Evolutionary conservation across 371 early-diverging fungal genomes (phyloP), one percentile per base, ranked within the genome.

Genomic region (Haplosporangium sp.): DNA sequence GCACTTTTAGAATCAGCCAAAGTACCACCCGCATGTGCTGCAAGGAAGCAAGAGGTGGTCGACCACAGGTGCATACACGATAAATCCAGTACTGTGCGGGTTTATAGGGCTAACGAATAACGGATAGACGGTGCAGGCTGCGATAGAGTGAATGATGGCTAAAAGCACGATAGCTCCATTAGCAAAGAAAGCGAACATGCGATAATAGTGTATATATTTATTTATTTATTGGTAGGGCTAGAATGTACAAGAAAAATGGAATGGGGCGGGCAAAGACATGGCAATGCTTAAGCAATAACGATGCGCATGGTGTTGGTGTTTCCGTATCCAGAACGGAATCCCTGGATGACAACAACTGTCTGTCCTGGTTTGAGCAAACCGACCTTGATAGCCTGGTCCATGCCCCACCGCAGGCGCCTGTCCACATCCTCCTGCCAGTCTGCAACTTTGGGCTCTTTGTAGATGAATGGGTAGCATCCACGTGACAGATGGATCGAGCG

Each of bases 401-500:
- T 91, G 71, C 90, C 93, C 88, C 90, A 91, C 64, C 84, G 83
- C 73, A 94, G 86, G 68, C 94, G 87, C 54, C 80, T 75, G 56
- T 95, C 95, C 29, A 95, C 95, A 74, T 94, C 93, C 64, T 89
- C 89, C 83, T 95, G 95, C 95, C 94, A 94, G 57, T 86, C 85
- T 38, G 64, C 83, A 29, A 73, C 70, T 46, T 85, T 83, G 53
- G 87, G 83, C 57, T 85, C 87, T 11, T 86, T 84, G 83, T 96
- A 96, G 72, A 88, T 77, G 85, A 94, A 95, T 12, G 98, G 96
- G 68, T 94, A 95, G 74, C 95, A 90, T 20, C 98, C 98, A 68
- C 97, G 92, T 55, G 90, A 91, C 51, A 95, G 81, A 64, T 93
- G 94, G 45, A 94, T 83, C 71, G 95, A 94, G 63, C 97, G 90